These are phyloP conservation scores for Giardia duodenalis DNA, from an alignment of 208 protist species.

Conservation along the genomic window DNA sequence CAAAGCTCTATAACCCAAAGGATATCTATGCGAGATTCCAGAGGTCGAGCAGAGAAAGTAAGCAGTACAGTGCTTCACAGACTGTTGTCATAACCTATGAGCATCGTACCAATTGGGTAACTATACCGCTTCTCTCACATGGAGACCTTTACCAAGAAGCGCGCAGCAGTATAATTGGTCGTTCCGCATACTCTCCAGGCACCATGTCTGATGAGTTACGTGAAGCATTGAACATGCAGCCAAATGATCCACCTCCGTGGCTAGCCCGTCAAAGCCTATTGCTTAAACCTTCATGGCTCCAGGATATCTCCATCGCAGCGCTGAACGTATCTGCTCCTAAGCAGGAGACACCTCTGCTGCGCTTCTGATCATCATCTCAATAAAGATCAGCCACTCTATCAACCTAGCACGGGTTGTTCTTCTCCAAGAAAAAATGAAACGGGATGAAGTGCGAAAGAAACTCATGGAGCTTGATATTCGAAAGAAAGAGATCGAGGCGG, in stretches of 20 bases:
- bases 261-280: background rate
- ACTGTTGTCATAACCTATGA: no score
- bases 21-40: background rate
- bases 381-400: no score
- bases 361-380: no score
- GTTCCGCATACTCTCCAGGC: background rate
- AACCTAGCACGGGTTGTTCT: no score
- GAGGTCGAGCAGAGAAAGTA: background rate
- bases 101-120: background rate
- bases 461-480: background rate
- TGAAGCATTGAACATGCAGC: background rate
- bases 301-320: background rate
- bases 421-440: background rate
- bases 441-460: background rate
- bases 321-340: no score
- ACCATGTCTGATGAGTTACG: background rate
- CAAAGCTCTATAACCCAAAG: background rate
- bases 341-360: no score
- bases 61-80: no score
- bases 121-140: background rate
- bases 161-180: background rate
- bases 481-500: background rate
- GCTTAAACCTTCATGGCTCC: background rate
- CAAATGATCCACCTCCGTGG: background rate
- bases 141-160: background rate